A percentile compares a stretch with the other conserved stretches of the same genome.
phyloP scores from a whole-genome alignment of 2,329 filamentous ascomycete species.

The Curvularia eragrostidis region DNA sequence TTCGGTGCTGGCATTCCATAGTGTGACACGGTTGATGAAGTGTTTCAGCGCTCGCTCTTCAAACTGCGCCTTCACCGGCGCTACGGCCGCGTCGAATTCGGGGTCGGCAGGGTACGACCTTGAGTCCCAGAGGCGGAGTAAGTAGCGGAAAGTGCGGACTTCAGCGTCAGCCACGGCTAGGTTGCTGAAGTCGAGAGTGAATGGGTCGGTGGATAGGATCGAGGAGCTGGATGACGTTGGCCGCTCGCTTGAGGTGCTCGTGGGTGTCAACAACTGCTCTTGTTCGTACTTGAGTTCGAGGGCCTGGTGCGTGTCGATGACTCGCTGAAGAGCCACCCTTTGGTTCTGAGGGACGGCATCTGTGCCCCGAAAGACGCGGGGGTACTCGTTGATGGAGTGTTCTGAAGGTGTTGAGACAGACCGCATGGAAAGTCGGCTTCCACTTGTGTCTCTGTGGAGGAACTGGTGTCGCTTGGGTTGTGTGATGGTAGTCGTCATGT shows the following conservation, averaged over 20 bases:
- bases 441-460: conserved; percentile 17
- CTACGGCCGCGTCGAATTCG: conserved; percentile 25
- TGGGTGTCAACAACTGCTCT: conserved; percentile 8
- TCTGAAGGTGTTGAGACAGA: conserved; percentile 1
- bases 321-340: conserved; percentile 22
- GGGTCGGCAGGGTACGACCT: conserved; percentile 18
- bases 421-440: conserved; percentile 10
- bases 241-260: conserved; percentile 11
- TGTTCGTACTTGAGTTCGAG: conserved; percentile 18
- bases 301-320: conserved; percentile 27
- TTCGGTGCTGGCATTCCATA: conserved; percentile 31
- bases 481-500: conserved; percentile 16
- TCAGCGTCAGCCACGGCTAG: conserved; percentile 27
- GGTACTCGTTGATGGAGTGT: background rate
- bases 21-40: conserved; percentile 29
- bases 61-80: conserved; percentile 17
- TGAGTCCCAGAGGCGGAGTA: conserved; percentile 30
- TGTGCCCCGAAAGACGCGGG: conserved; percentile 25
- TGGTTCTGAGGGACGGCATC: conserved; percentile 26
- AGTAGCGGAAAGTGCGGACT: conserved; percentile 31
- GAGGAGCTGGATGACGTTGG: conserved; percentile 10
- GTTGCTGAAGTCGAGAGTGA: conserved; percentile 22
- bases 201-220: conserved; percentile 20
- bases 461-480: conserved; percentile 18
- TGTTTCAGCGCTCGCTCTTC: conserved; percentile 31